Conservation (phyloP, 2,329 filamentous ascomycete species). For the Hymenoscyphus fraxineus region DNA sequence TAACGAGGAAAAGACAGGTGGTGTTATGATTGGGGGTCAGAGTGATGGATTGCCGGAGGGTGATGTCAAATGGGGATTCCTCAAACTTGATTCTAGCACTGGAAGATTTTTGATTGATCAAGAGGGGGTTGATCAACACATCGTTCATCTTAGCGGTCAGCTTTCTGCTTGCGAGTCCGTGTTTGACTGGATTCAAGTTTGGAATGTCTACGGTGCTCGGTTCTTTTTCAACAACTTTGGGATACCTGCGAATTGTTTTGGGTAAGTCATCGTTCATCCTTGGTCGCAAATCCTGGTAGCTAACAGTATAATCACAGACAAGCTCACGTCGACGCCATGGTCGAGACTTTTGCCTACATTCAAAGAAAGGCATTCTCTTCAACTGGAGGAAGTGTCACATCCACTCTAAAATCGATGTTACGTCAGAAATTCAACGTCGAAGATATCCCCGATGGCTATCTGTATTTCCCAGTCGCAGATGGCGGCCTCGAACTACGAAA, state of each 20-base stretch:
- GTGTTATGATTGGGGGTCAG: background rate
- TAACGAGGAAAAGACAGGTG: background rate
- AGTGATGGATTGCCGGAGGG: background rate
- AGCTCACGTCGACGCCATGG: constrained; percentile 51
- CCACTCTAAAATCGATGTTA: background rate
- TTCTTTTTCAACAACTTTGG: constrained; percentile 58
- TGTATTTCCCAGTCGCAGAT: background rate
- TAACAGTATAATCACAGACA: constrained; percentile 48
- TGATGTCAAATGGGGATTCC: background rate
- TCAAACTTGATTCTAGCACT: background rate
- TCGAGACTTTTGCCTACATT: constrained; percentile 48
- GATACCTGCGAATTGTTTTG: constrained; percentile 37
- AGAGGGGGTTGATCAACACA: background rate
- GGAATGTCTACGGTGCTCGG: constrained; percentile 53
- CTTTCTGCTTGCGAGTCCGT: constrained; percentile 40
- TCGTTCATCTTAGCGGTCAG: background rate
- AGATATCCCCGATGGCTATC: background rate
- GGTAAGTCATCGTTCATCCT: background rate
- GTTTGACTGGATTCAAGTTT: constrained; percentile 56
- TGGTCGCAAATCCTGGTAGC: background rate
- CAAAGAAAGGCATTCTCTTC: constrained; percentile 47
- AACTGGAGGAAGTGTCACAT: constrained; percentile 38
- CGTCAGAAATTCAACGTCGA: background rate
- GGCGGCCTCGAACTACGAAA: background rate
- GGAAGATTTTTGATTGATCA: background rate